Conservation (phyloP, 1,284 basidiomycete genomes). For the Ceratobasidium sp. region DNA sequence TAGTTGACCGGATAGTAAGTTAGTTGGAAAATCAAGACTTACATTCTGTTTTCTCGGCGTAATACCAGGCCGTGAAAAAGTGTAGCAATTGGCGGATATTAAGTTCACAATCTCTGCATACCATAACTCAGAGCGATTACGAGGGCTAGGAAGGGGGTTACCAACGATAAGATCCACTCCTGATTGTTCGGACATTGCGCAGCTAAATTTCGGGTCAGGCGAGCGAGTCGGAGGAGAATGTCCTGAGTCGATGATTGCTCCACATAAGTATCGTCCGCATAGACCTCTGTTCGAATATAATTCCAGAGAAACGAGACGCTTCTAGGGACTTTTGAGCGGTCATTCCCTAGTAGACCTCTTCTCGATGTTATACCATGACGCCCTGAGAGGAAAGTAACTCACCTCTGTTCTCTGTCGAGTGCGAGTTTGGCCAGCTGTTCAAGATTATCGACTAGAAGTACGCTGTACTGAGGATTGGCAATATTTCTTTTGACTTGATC, state of each 20-base stretch:
- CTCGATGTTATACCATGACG: background rate
- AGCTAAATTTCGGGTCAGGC: constrained; percentile 77
- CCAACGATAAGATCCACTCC: constrained; percentile 64
- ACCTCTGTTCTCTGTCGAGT: background rate
- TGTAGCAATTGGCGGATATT: constrained; percentile 65
- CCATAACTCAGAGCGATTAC: background rate
- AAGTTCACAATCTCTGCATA: constrained; percentile 65
- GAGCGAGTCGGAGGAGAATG: constrained; percentile 53
- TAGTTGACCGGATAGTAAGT: constrained; percentile 4
- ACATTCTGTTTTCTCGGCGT: constrained; percentile 63
- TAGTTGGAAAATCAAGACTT: constrained; percentile 44
- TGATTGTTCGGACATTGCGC: constrained; percentile 72
- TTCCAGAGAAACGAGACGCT: background rate
- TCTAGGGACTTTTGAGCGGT: too few relatives aligned
- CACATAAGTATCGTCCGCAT: background rate
- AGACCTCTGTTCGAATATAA: background rate
- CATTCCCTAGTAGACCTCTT: too few relatives aligned
- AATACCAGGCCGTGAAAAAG: constrained; percentile 72
- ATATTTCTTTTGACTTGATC: too few relatives aligned
- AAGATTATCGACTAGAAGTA: background rate
- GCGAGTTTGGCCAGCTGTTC: background rate
- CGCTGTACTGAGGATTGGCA: too few relatives aligned
- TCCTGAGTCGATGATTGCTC: background rate
- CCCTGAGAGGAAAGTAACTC: background rate
- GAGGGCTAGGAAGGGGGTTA: constrained; percentile 31